These are phyloP conservation scores for Coemansia sp. DNA, from an alignment of 192 early-diverging fungal genomes.

Conservation along the genomic window DNA sequence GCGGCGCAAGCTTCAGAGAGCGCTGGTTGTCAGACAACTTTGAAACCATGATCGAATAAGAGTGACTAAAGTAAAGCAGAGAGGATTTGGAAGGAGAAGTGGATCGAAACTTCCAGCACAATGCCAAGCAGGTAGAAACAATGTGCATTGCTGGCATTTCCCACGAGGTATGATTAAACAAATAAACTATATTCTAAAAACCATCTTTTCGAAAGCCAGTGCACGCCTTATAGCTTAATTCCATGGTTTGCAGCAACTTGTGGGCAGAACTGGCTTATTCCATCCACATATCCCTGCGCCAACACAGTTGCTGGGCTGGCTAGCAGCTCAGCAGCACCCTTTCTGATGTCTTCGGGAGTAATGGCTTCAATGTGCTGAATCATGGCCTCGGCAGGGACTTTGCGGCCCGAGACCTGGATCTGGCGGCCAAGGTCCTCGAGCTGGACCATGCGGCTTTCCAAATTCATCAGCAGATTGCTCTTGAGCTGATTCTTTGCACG, in stretches of 20 bases:
- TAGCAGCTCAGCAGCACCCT: conserved; percentile 70
- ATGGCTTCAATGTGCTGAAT: conserved; percentile 77
- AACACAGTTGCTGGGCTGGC: conserved; percentile 66
- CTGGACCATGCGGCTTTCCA: conserved; percentile 91
- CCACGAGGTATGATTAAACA: not conserved
- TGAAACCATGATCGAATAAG: conserved; percentile 20
- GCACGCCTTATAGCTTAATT: conserved; percentile 14
- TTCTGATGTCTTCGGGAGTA: conserved; percentile 68
- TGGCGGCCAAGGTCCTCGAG: conserved; percentile 94
- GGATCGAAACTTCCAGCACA: not conserved
- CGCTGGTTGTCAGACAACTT: conserved; percentile 30
- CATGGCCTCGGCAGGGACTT: conserved; percentile 76
- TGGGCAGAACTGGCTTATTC: conserved; percentile 33
- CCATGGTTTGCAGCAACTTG: conserved; percentile 38
- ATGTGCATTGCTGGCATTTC: not conserved
- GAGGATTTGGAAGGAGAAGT: not conserved
- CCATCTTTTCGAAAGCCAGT: too few species aligned
- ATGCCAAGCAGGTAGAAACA: not conserved
- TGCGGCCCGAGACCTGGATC: conserved; percentile 67
- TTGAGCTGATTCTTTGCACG: conserved; percentile 97
- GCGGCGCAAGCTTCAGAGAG: conserved; percentile 27
- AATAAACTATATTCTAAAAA: not conserved
- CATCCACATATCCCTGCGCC: conserved; percentile 60
- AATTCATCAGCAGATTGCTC: conserved; percentile 87
- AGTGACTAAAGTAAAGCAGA: not conserved